Percentiles rank a stretch among this genome's conserved stretches.
These are phyloP conservation scores for Martiniozyma abietophila DNA, from an alignment of 805 yeast species.

Conservation along the genomic window DNA sequence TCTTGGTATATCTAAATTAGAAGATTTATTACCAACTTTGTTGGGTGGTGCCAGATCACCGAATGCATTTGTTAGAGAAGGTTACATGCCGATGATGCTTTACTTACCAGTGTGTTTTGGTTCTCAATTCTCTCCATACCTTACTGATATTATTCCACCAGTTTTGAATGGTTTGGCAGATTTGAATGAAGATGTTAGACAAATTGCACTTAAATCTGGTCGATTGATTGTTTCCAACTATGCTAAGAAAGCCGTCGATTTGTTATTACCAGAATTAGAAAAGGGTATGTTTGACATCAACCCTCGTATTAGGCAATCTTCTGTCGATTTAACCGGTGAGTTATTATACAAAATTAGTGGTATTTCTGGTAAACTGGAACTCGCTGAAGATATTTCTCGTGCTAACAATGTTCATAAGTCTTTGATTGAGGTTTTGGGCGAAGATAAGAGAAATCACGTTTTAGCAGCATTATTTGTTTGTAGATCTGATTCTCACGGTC, in stretches of 20 bases:
- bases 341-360: conserved; percentile 91
- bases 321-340: conserved; percentile 94
- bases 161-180: conserved; percentile 89
- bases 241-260: conserved; percentile 86
- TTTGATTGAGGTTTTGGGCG: conserved; percentile 73
- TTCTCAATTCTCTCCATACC: conserved; percentile 80
- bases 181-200: conserved; percentile 75
- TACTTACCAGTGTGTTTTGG: conserved; percentile 95
- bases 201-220: conserved; percentile 86
- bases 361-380: conserved; percentile 67
- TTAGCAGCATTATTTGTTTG: conserved; percentile 84
- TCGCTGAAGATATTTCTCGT: conserved; percentile 42
- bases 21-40: conserved; percentile 77
- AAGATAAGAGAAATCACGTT: conserved; percentile 79
- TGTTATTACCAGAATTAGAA: conserved; percentile 89
- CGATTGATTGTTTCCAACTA: conserved; percentile 84
- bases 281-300: conserved; percentile 74
- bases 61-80: conserved; percentile 74
- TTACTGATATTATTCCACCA: conserved; percentile 81
- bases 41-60: conserved; percentile 59
- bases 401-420: conserved; percentile 47
- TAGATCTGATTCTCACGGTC: conserved; percentile 82
- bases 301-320: conserved; percentile 82
- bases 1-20: conserved; percentile 77
- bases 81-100: conserved; percentile 81